Percentiles rank a stretch among this genome's conserved stretches.
phyloP scores from a whole-genome alignment of 164 flowering plant genomes.

The Umbilicus rupestris region DNA sequence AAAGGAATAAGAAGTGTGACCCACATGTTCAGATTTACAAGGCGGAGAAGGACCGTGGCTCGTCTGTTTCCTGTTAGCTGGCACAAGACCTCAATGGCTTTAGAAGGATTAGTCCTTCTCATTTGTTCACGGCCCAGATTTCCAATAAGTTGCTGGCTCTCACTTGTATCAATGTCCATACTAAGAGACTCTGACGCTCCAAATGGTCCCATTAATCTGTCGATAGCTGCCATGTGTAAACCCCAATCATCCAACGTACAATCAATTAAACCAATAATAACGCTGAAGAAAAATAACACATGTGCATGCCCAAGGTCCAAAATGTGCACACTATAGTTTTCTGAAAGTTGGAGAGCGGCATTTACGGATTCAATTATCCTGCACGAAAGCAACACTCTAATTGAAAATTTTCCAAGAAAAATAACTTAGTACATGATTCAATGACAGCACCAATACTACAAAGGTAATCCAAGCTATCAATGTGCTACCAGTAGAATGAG shows the following conservation, averaged over 20 bases:
- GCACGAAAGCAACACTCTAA: conserved; percentile 20
- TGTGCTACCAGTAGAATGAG: no score
- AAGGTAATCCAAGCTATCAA: no score
- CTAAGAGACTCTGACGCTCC: conserved; percentile 21
- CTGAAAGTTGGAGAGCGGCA: conserved; percentile 48
- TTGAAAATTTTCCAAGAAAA: background rate
- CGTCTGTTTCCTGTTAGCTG: conserved; percentile 44
- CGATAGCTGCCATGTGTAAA: conserved; percentile 26
- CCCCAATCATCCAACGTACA: conserved; percentile 67
- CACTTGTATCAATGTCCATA: conserved; percentile 49
- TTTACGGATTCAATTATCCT: conserved; percentile 64
- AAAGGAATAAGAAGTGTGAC: background rate
- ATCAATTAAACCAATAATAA: conserved; percentile 48
- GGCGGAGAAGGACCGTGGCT: conserved; percentile 42
- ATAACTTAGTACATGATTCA: background rate
- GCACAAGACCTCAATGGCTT: conserved; percentile 53
- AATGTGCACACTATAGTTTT: conserved; percentile 30
- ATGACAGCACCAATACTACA: background rate
- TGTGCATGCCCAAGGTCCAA: conserved; percentile 53
- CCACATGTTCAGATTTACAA: conserved; percentile 53
- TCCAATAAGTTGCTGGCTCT: conserved; percentile 22
- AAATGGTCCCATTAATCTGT: conserved; percentile 23
- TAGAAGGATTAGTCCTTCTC: conserved; percentile 37
- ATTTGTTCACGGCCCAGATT: conserved; percentile 39
- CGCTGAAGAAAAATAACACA: conserved; percentile 44